Evolutionary conservation across 2,329 filamentous ascomycete genomes (phyloP).

Genomic region (Ilyonectria robusta): DNA sequence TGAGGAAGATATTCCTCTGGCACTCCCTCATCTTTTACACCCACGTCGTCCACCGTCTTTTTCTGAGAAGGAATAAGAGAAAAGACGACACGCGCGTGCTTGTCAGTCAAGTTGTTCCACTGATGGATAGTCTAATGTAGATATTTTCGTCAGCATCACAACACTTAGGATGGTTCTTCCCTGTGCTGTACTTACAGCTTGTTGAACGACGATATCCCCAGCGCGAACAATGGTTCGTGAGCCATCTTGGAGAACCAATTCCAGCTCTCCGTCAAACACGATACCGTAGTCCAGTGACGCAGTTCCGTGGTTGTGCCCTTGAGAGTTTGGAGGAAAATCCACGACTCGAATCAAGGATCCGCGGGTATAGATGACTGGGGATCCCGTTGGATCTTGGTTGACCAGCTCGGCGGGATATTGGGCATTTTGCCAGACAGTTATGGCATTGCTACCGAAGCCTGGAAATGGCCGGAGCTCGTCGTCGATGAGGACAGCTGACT

Average conservation of each 20-base stretch:
- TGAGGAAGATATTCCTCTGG: not conserved
- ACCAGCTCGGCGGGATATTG: not conserved
- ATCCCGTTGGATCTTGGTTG: not conserved
- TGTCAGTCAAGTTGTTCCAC: conserved; percentile 9
- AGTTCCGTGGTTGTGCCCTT: conserved; percentile 10
- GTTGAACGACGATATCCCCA: conserved; percentile 9
- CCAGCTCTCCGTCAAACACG: conserved; percentile 2
- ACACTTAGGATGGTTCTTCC: too few relatives aligned
- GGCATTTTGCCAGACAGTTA: not conserved
- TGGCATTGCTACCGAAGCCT: not conserved
- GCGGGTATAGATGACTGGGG: not conserved
- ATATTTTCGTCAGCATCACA: not conserved
- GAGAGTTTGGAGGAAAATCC: conserved; percentile 12
- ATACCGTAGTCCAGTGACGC: conserved; percentile 10
- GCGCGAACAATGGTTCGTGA: conserved; percentile 10
- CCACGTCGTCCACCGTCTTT: not conserved
- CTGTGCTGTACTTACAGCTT: not conserved
- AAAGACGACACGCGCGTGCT: not conserved
- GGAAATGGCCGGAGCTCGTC: not conserved
- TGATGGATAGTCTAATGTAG: conserved; percentile 15
- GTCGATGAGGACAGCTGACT: conserved; percentile 2
- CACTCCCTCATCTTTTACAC: not conserved
- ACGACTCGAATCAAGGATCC: conserved; percentile 6
- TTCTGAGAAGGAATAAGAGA: conserved; percentile 1
- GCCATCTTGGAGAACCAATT: not conserved